A percentile compares a stretch with the other conserved stretches of the same genome.
Evolutionary conservation across 495 filamentous ascomycete species (phyloP).

Genomic region (Cetradonia linearis): DNA sequence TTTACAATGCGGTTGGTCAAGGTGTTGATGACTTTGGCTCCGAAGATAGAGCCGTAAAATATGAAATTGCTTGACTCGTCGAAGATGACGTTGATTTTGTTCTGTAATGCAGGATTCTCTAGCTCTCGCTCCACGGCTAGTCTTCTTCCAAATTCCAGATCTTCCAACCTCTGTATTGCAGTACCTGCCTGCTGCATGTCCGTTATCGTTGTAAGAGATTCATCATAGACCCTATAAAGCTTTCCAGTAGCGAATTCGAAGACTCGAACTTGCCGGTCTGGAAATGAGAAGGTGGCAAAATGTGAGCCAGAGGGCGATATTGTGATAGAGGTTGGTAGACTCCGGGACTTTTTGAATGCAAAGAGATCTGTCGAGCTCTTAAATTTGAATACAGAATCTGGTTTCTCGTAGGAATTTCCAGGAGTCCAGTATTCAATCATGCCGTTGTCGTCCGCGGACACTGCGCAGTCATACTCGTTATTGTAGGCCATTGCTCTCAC

Average conservation of each 20-base stretch:
- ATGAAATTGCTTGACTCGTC: slow-evolving; percentile 96
- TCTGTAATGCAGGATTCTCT: slow-evolving; percentile 54
- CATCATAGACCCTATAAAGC: slow-evolving; percentile 85
- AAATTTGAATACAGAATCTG: slow-evolving; percentile 78
- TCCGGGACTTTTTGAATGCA: slow-evolving; percentile 93
- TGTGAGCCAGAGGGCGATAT: slow-evolving; percentile 75
- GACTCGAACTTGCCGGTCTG: slow-evolving; percentile 81
- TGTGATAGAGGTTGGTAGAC: slow-evolving; percentile 69
- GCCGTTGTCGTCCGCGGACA: slow-evolving; percentile 79
- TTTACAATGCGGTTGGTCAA: slow-evolving; percentile 84
- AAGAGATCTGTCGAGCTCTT: slow-evolving; percentile 92
- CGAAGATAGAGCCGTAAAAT: slow-evolving; percentile 82
- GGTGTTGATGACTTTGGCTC: slow-evolving; percentile 89
- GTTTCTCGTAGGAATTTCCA: slow-evolving; percentile 72
- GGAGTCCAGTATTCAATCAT: slow-evolving; percentile 98
- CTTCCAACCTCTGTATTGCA: slow-evolving; percentile 63
- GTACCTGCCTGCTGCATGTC: slow-evolving; percentile 94
- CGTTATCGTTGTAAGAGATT: slow-evolving; percentile 73
- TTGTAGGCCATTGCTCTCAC: slow-evolving; percentile 85
- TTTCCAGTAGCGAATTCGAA: slow-evolving; percentile 89
- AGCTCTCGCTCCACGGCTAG: slow-evolving; percentile 82
- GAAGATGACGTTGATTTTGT: slow-evolving; percentile 77
- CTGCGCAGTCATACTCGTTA: slow-evolving; percentile 73
- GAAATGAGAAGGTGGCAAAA: slow-evolving; percentile 85
- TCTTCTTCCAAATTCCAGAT: slow-evolving; percentile 84